Evolutionary conservation across 2,329 filamentous ascomycete species (phyloP).

Genomic region (Neophaeococcomyces aloes): DNA sequence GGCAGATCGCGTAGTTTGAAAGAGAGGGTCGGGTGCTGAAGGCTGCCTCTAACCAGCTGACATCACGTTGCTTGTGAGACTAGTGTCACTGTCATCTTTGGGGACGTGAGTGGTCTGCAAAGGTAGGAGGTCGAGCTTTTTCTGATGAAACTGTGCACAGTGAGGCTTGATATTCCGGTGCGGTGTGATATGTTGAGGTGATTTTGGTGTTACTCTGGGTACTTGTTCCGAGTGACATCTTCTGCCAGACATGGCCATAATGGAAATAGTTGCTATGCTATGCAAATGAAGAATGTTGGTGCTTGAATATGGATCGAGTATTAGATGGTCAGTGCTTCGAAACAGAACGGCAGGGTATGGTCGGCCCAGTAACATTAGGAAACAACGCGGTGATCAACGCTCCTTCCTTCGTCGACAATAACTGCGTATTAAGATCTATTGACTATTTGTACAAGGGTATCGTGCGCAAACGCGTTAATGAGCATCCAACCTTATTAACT

Average conservation of each 20-base stretch:
- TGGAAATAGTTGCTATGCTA: constrained; percentile 20
- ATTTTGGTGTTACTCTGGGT: not conserved
- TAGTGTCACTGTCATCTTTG: too few relatives aligned
- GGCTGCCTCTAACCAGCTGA: too few relatives aligned
- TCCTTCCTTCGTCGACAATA: not conserved
- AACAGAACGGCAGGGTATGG: not conserved
- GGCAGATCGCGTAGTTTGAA: too few relatives aligned
- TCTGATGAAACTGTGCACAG: not conserved
- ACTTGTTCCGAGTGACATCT: constrained; percentile 4
- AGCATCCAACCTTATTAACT: not conserved
- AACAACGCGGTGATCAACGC: not conserved
- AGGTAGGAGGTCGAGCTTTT: not conserved
- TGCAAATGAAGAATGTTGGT: constrained; percentile 14
- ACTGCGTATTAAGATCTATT: not conserved
- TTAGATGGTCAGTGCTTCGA: not conserved
- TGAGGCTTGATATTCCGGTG: not conserved
- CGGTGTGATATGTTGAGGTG: not conserved
- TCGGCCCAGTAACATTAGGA: not conserved
- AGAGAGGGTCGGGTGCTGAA: too few relatives aligned
- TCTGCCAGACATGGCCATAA: constrained; percentile 11
- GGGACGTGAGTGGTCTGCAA: too few relatives aligned
- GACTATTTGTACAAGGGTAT: constrained; percentile 8
- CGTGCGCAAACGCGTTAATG: not conserved
- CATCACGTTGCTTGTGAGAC: too few relatives aligned
- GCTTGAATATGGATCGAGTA: constrained; percentile 15